A percentile compares a stretch with the other conserved stretches of the same genome.
phyloP scores from a whole-genome alignment of 331 rosid genomes.

The Acacia pycnantha region DNA sequence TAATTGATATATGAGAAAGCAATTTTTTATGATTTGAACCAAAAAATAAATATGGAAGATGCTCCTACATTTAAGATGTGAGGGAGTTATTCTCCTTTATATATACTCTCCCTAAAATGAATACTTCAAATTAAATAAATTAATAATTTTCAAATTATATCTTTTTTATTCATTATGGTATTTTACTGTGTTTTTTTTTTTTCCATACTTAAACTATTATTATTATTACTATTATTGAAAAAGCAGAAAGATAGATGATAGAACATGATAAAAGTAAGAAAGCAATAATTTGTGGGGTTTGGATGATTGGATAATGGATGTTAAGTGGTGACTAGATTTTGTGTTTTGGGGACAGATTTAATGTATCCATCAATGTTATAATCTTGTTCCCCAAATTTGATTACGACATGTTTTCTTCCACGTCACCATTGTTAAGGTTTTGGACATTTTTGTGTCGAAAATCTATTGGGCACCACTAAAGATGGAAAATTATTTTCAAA shows the following conservation, averaged over 20 bases:
- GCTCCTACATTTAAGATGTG: no score
- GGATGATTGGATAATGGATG: background rate
- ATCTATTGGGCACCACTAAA: background rate
- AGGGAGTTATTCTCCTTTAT: no score
- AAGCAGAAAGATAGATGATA: background rate
- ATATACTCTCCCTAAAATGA: no score
- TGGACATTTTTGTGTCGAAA: background rate
- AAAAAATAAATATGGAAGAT: no score
- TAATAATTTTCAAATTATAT: background rate
- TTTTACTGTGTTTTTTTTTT: background rate
- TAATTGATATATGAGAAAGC: no score
- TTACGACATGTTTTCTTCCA: background rate
- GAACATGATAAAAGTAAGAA: background rate
- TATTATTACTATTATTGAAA: background rate
- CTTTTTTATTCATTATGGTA: background rate
- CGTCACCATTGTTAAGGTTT: background rate
- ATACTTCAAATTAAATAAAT: background rate
- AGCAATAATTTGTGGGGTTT: background rate
- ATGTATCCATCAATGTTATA: background rate
- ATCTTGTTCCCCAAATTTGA: background rate
- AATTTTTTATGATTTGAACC: no score
- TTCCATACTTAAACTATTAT: background rate
- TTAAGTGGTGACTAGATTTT: background rate
- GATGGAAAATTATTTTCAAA: background rate
- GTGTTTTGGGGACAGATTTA: constrained; percentile 1